These are phyloP conservation scores for Aureobasidium sp. DNA, from an alignment of 2,329 filamentous ascomycete genomes.

Conservation along the genomic window DNA sequence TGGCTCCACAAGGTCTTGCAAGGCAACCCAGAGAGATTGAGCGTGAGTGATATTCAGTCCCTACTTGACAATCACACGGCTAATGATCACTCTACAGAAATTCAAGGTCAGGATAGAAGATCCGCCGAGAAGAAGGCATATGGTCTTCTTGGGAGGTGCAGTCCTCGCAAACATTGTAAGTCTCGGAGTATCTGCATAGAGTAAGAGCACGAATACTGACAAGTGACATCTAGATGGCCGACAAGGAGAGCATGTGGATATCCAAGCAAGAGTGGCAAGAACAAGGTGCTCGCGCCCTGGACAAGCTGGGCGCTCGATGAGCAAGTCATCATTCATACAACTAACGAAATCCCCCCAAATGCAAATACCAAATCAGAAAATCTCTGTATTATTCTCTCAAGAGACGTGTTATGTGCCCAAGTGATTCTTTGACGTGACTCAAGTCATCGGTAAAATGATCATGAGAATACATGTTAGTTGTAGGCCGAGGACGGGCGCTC, in stretches of 20 bases:
- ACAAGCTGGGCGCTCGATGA: conserved; percentile 86
- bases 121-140: conserved; percentile 87
- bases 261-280: conserved; percentile 96
- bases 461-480: too few species aligned
- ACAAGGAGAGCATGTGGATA: conserved; percentile 99
- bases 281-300: conserved; percentile 71
- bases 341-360: not conserved
- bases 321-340: not conserved
- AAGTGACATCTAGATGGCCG: conserved; percentile 59
- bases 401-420: too few species aligned
- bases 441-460: too few species aligned
- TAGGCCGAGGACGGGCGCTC: too few species aligned
- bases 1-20: conserved; percentile 89
- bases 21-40: conserved; percentile 85
- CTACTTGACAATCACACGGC: not conserved
- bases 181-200: conserved; percentile 4
- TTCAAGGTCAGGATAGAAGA: conserved; percentile 99
- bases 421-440: too few species aligned
- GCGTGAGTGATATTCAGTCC: conserved; percentile 37
- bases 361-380: not conserved
- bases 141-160: conserved; percentile 98
- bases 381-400: too few species aligned
- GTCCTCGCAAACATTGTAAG: conserved; percentile 85
- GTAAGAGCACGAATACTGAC: not conserved
- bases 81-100: conserved; percentile 64